These are phyloP conservation scores for Pinus taeda DNA, from an alignment of 75 land plant genomes.

Conservation along the genomic window DNA sequence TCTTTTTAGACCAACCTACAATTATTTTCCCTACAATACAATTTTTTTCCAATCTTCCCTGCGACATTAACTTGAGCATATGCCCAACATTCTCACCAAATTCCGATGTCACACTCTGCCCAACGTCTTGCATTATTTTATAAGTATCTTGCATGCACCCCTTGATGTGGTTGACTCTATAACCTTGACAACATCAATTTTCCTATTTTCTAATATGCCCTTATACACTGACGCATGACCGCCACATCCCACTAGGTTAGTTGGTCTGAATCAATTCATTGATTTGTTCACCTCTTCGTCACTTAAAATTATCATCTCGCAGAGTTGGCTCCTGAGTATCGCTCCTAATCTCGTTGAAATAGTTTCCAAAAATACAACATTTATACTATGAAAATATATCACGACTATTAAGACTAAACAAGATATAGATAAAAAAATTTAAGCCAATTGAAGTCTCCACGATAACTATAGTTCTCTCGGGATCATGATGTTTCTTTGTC, in stretches of 20 bases:
- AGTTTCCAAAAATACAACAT: background rate
- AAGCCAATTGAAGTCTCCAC: background rate
- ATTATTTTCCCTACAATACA: background rate
- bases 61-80: slow-evolving; percentile 36
- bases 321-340: background rate
- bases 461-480: background rate
- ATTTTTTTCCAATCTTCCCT: slow-evolving; percentile 47
- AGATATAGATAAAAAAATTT: background rate
- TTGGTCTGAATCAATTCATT: slow-evolving; percentile 18
- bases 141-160: background rate
- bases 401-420: background rate
- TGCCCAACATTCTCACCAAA: slow-evolving; percentile 35
- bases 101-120: slow-evolving; percentile 31
- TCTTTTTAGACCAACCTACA: background rate
- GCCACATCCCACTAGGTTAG: background rate
- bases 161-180: background rate
- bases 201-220: background rate
- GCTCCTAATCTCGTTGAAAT: too few relatives aligned
- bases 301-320: background rate
- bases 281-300: background rate
- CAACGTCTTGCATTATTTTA: slow-evolving; percentile 1
- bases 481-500: too few relatives aligned
- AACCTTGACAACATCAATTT: background rate
- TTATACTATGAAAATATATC: background rate
- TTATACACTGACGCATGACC: background rate